phyloP scores from a whole-genome alignment of 176 grass and related monocot genomes.

The Oryza meyeriana region DNA sequence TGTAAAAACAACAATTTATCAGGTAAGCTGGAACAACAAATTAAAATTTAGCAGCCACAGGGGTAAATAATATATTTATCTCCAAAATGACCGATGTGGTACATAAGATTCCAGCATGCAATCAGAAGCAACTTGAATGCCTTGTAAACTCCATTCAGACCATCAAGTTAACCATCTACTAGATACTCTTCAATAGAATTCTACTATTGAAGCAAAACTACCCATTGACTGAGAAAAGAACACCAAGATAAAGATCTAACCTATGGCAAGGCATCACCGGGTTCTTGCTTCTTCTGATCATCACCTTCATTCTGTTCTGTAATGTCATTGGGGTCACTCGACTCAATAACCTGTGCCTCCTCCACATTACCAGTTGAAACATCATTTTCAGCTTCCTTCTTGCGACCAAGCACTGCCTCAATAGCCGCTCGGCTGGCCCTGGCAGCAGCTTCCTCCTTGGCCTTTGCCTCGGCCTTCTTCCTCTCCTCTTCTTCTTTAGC shows the following conservation, averaged over 20 bases:
- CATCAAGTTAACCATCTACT: background rate
- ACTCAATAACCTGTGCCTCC: conserved; percentile 33
- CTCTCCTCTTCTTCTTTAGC: conserved; percentile 82
- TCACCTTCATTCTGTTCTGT: conserved; percentile 18
- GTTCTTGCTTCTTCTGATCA: conserved; percentile 26
- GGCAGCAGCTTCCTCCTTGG: conserved; percentile 66
- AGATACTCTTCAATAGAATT: conserved; percentile 15
- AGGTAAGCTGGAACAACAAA: background rate
- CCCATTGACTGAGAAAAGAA: conserved; percentile 17
- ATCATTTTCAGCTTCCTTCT: conserved; percentile 44
- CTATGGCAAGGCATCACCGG: conserved; percentile 14
- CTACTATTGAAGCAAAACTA: conserved; percentile 31
- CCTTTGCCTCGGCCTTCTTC: conserved; percentile 72
- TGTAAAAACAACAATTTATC: background rate
- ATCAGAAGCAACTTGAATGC: conserved; percentile 8
- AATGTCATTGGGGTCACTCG: conserved; percentile 11
- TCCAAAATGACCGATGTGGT: background rate
- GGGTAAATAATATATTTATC: conserved; percentile 4
- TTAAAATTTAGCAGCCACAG: background rate
- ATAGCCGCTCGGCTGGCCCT: conserved; percentile 75
- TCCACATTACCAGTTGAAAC: conserved; percentile 35
- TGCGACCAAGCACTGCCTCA: conserved; percentile 61
- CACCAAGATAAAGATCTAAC: conserved; percentile 17
- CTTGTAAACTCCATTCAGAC: background rate
- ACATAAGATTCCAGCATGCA: conserved; percentile 23